These are phyloP conservation scores for Fusarium mangiferae DNA, from an alignment of 2,329 filamentous ascomycete species.

Conservation along the genomic window DNA sequence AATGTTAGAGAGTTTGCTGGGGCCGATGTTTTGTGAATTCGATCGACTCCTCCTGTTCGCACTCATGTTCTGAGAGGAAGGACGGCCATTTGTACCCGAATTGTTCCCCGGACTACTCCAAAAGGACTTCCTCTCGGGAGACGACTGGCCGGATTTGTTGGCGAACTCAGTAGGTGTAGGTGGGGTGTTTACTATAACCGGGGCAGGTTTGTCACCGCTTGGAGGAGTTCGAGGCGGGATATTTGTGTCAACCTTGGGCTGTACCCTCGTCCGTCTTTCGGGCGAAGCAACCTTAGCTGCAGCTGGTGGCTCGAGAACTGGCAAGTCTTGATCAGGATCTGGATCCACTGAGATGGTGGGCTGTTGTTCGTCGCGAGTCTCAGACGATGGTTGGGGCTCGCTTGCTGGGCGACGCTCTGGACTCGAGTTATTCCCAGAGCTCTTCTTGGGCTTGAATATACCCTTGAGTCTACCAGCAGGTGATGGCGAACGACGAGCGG, in stretches of 20 bases:
- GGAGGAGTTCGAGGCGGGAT: slow-evolving; percentile 61
- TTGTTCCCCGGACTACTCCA: slow-evolving; percentile 42
- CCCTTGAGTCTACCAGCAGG: slow-evolving; percentile 75
- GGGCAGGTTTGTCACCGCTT: slow-evolving; percentile 55
- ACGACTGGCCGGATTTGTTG: slow-evolving; percentile 35
- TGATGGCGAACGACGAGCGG: slow-evolving; percentile 70
- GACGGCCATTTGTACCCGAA: slow-evolving; percentile 63
- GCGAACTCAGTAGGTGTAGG: slow-evolving; percentile 68
- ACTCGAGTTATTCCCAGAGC: slow-evolving; percentile 34
- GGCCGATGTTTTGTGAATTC: slow-evolving; percentile 66
- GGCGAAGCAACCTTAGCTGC: slow-evolving; percentile 45
- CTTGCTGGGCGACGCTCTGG: slow-evolving; percentile 33
- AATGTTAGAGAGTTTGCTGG: slow-evolving; percentile 88
- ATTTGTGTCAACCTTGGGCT: slow-evolving; percentile 46
- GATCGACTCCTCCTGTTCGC: slow-evolving; percentile 69
- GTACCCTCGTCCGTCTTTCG: slow-evolving; percentile 43
- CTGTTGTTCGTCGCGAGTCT: slow-evolving; percentile 35
- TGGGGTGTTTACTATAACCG: slow-evolving; percentile 72
- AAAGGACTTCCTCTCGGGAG: slow-evolving; percentile 45
- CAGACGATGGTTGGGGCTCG: slow-evolving; percentile 35
- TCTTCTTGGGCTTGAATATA: slow-evolving; percentile 64
- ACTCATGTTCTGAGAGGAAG: slow-evolving; percentile 75
- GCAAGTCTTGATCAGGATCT: slow-evolving; percentile 32
- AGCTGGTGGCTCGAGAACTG: slow-evolving; percentile 45
- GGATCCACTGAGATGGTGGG: slow-evolving; percentile 31